Evolutionary conservation across 371 early-diverging fungal genomes (phyloP).

Genomic region (Mortierella sp.): DNA sequence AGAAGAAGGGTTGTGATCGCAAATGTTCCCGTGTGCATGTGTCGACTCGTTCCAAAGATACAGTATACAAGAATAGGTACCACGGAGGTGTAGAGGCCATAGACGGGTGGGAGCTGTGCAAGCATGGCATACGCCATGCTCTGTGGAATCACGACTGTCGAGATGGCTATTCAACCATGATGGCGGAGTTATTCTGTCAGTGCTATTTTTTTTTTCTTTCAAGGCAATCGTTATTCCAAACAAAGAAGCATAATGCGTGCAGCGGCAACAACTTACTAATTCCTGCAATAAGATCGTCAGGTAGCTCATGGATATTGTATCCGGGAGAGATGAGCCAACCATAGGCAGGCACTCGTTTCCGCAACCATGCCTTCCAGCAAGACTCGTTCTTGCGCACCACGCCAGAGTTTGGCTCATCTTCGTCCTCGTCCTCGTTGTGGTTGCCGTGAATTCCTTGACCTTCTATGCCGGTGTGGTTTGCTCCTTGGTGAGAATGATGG

Average conservation of each 20-base stretch:
- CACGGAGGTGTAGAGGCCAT: slow-evolving; percentile 63
- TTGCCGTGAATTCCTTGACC: neutral
- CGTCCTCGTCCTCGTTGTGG: neutral
- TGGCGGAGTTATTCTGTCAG: neutral
- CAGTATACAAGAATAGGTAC: slow-evolving; percentile 59
- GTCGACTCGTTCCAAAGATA: slow-evolving; percentile 57
- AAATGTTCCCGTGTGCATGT: slow-evolving; percentile 59
- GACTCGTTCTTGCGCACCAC: slow-evolving; percentile 21
- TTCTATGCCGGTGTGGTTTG: neutral
- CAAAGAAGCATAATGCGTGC: neutral
- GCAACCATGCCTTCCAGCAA: slow-evolving; percentile 41
- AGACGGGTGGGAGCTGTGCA: slow-evolving; percentile 62
- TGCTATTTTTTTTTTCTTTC: neutral
- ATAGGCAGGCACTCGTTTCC: slow-evolving; percentile 34
- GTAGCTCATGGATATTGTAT: slow-evolving; percentile 38
- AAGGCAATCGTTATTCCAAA: neutral
- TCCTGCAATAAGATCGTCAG: slow-evolving; percentile 55
- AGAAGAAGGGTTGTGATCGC: slow-evolving; percentile 60
- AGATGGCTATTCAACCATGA: slow-evolving; percentile 44
- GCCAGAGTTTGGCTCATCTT: too few relatives aligned
- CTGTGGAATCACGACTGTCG: slow-evolving; percentile 64
- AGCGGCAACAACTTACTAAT: slow-evolving; percentile 52
- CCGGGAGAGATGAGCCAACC: slow-evolving; percentile 54
- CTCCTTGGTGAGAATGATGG: too few relatives aligned
- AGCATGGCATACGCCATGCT: slow-evolving; percentile 68